A percentile compares a stretch with the other conserved stretches of the same genome.
These are phyloP conservation scores for Solanum chilense DNA, from an alignment of 257 asterid genomes.

Conservation along the genomic window DNA sequence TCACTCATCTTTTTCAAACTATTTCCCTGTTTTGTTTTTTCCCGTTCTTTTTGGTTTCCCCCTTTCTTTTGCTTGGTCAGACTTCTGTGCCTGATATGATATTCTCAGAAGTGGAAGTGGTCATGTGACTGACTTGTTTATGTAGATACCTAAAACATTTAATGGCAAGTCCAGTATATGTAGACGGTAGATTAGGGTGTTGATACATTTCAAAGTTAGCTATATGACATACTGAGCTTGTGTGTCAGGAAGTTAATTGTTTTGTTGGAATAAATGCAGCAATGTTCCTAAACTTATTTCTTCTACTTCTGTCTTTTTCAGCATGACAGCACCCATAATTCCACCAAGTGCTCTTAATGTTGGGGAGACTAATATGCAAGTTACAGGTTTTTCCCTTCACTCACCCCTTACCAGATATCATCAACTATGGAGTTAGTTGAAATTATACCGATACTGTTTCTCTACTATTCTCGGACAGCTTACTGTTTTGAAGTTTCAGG, in stretches of 20 bases:
- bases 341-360: conserved; percentile 64
- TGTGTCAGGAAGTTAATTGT: not conserved
- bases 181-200: not conserved
- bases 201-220: not conserved
- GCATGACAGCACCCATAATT: conserved; percentile 96
- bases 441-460: not conserved
- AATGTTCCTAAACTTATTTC: not conserved
- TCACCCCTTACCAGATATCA: not conserved
- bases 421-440: not conserved
- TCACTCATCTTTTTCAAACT: not conserved
- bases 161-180: not conserved
- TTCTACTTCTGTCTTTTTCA: conserved; percentile 1
- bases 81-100: not conserved
- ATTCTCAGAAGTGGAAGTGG: not conserved
- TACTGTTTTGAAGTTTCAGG: not conserved
- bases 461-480: not conserved
- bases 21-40: not conserved
- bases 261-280: not conserved
- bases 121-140: not conserved
- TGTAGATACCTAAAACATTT: not conserved
- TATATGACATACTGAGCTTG: not conserved
- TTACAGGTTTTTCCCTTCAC: conserved; percentile 24
- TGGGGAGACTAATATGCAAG: conserved; percentile 80
- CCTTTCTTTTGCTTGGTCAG: not conserved
- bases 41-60: not conserved